Base-by-base conservation (phyloP, 75 land plant species). In the Larix kaempferi region DNA sequence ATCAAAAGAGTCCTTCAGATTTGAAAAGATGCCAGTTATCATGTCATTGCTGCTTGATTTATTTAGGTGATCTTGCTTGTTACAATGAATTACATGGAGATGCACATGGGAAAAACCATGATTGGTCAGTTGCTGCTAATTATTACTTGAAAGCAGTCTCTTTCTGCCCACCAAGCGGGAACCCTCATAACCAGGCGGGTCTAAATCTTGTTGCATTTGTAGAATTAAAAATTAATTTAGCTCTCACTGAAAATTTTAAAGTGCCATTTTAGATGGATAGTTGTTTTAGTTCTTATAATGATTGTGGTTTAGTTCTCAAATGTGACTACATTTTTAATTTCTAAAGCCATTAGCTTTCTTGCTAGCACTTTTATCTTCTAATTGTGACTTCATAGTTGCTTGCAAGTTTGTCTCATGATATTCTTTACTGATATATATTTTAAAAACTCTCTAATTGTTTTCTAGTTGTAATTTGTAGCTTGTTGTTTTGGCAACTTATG, bases 31-130 rank as follows among this genome's bases (percentile, higher is more conserved):
- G 73, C 56, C 80, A 89, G 77, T 56, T 89, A 41, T 91, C 93
- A 14, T 94, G 98, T 61, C 97, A 94, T 77, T 91, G 93, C 35
- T 90, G 97, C 78, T 77, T 94, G 77, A 94, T 96, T 74, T 94
- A 91, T 71, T 78, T 96, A 79, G 99, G 98, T 15, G 99, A 96
- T 57, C 90, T 96, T 78, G 95, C 98, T 61, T 93, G 99, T 6
- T 96, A 96, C 80, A 94, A 94, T 69, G 98, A 90, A 29, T 25
- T 85, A 12, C 84, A 92, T 87, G 93, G 87, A 29, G 95, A 94
- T 49, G 72, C 72, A 39, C 95, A 96, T 57, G 82, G 84, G 8
- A 74, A 77, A 35, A 71, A 58, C 39, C 88, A 84, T 11, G 98
- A 96, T 60, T 94, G 79, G 84, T 80, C 91, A 56, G 89, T 93